phyloP scores from a whole-genome alignment of 1,284 basidiomycete species.

The Cryptococcus sp. region DNA sequence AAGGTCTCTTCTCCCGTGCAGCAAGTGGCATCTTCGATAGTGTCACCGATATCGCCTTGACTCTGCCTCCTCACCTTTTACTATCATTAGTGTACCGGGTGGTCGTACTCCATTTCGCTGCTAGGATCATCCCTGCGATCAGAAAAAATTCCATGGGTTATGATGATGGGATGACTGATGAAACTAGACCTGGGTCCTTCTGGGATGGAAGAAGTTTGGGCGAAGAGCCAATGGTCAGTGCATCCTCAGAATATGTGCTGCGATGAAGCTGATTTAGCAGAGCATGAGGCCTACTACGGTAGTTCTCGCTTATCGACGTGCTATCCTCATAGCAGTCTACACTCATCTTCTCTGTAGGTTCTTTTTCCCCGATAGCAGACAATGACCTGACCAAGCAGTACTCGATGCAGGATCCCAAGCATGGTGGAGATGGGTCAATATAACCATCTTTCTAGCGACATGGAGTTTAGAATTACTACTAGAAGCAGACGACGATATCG shows the following conservation, averaged over 20 bases:
- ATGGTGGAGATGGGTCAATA: slow-evolving; percentile 50
- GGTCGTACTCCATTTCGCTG: slow-evolving; percentile 76
- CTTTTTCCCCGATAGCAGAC: neutral
- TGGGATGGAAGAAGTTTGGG: slow-evolving; percentile 44
- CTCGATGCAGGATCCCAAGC: slow-evolving; percentile 48
- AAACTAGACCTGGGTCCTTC: slow-evolving; percentile 24
- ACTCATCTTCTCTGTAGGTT: slow-evolving; percentile 47
- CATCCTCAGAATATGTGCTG: neutral
- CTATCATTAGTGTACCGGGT: slow-evolving; percentile 78
- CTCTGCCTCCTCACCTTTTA: slow-evolving; percentile 50
- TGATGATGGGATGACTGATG: slow-evolving; percentile 31
- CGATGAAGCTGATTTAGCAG: slow-evolving; percentile 8
- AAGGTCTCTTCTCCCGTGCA: slow-evolving; percentile 23
- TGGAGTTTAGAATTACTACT: slow-evolving; percentile 47
- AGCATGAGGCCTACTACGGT: slow-evolving; percentile 47
- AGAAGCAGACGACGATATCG: slow-evolving; percentile 47
- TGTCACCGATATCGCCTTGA: slow-evolving; percentile 29
- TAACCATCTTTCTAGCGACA: slow-evolving; percentile 45
- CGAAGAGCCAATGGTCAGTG: slow-evolving; percentile 44
- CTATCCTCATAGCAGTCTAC: slow-evolving; percentile 49
- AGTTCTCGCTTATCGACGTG: slow-evolving; percentile 44
- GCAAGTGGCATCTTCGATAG: slow-evolving; percentile 28
- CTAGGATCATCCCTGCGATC: slow-evolving; percentile 70
- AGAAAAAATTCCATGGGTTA: slow-evolving; percentile 50
- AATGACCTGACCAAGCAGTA: slow-evolving; percentile 18